Evolutionary conservation across 2,329 filamentous ascomycete species (phyloP), one percentile per base, ranked within the genome.

Genomic region (Rutstroemia sp.): DNA sequence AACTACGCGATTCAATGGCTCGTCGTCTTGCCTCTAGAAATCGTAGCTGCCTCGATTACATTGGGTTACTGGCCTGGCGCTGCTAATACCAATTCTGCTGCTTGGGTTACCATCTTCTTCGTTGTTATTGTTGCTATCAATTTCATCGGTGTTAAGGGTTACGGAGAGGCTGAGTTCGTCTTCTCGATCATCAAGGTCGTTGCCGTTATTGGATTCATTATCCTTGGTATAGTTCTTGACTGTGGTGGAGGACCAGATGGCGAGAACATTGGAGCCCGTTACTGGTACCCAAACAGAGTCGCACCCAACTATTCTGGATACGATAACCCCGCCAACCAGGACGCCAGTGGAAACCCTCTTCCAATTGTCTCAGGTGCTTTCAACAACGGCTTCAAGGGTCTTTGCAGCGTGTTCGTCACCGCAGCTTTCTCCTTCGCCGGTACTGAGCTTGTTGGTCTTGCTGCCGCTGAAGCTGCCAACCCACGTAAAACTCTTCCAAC

Each of bases 141-240:
- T 68, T 72, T 95, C 61, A 94, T 92, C 65, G 90, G 91, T 54
- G 87, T 96, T 60, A 87, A 86, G 65, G 89, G 87, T 25, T 95
- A 95, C 64, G 90, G 89, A 67, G 90, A 95, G 70, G 89, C 88
- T 14, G 90, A 95, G 66, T 95, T 95, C 63, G 74, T 91, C 55
- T 94, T 95, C 68, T 88, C 88, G 25, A 84, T 91, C 54, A 77
- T 96, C 73, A 96, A 96, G 69, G 83, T 96, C 54, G 76, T 72
- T 12, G 80, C 83, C 21, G 80, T 82, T 58, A 71, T 78, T 9
- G 83, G 82, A 5, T 86, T 87, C 68, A 86, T 87, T 67, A 76
- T 87, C 61, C 71, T 86, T 25, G 82, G 79, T 46, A 82, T 85
- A 54, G 69, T 84, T 56, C 76, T 84, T 64, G 76, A 82, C 67